Evolutionary conservation across 164 flowering plant genomes (phyloP).

Genomic region (Euptelea pleiosperma): DNA sequence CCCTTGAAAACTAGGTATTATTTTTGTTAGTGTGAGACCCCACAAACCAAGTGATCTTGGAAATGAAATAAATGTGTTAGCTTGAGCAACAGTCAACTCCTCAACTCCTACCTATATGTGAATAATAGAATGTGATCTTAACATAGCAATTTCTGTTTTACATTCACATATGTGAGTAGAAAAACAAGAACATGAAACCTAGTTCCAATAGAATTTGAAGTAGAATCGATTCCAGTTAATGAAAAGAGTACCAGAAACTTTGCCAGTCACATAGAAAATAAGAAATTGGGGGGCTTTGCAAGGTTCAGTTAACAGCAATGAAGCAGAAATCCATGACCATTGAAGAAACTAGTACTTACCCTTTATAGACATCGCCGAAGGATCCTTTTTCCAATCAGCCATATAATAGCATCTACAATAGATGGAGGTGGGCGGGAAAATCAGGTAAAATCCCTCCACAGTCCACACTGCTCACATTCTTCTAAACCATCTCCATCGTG

Average conservation of each 20-base stretch:
- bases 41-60: not conserved
- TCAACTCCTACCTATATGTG: not conserved
- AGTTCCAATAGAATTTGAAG: slow-evolving; percentile 2
- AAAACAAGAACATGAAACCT: not conserved
- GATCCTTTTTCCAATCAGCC: slow-evolving; percentile 95
- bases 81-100: not conserved
- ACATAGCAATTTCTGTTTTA: not conserved
- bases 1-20: no score
- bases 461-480: slow-evolving; percentile 18
- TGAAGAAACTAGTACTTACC: slow-evolving; percentile 38
- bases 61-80: not conserved
- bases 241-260: no score
- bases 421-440: slow-evolving; percentile 5
- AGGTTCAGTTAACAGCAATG: no score
- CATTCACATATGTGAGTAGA: not conserved
- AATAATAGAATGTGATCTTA: not conserved
- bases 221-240: not conserved
- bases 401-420: slow-evolving; percentile 58
- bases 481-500: slow-evolving; percentile 17
- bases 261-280: no score
- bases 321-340: not conserved
- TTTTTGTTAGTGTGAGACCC: no score
- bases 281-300: no score
- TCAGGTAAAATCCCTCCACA: slow-evolving; percentile 1
- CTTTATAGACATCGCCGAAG: slow-evolving; percentile 96